Conservation (phyloP, 257 asterid species). For the Jasminum sambac region DNA sequence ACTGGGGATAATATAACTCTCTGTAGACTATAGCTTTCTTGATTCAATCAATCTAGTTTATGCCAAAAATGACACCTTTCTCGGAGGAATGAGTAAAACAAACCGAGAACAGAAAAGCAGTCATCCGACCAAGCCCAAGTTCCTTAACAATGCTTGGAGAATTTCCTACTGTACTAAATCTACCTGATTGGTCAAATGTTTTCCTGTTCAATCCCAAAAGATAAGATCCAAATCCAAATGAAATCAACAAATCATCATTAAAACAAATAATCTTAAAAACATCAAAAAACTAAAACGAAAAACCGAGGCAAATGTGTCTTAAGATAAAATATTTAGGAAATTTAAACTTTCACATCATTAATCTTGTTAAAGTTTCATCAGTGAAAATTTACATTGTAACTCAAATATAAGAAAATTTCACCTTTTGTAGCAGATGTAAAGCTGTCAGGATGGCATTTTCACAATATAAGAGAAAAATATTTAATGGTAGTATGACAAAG, state of each 20-base stretch:
- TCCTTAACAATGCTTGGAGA: slow-evolving; percentile 61
- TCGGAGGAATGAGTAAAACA: slow-evolving; percentile 82
- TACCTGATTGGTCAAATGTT: slow-evolving; percentile 75
- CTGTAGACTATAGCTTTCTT: background rate
- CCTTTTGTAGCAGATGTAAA: too few relatives aligned
- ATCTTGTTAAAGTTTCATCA: too few relatives aligned
- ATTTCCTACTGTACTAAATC: slow-evolving; percentile 51
- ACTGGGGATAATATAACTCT: background rate
- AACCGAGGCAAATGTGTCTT: too few relatives aligned
- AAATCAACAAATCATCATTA: slow-evolving; percentile 1
- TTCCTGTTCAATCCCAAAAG: slow-evolving; percentile 69
- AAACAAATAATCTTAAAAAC: background rate
- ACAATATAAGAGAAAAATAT: background rate
- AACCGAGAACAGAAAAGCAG: slow-evolving; percentile 58
- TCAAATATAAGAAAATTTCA: too few relatives aligned
- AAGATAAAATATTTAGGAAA: too few relatives aligned
- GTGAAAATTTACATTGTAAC: too few relatives aligned
- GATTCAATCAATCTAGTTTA: slow-evolving; percentile 3
- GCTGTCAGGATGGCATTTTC: too few relatives aligned
- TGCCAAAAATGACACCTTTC: slow-evolving; percentile 52
- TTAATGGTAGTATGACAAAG: background rate
- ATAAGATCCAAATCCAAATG: slow-evolving; percentile 91
- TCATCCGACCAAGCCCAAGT: slow-evolving; percentile 90
- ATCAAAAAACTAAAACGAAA: background rate
- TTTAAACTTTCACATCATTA: too few relatives aligned